phyloP scores from a whole-genome alignment of 2,329 filamentous ascomycete species.

The Calonectria pteridis region DNA sequence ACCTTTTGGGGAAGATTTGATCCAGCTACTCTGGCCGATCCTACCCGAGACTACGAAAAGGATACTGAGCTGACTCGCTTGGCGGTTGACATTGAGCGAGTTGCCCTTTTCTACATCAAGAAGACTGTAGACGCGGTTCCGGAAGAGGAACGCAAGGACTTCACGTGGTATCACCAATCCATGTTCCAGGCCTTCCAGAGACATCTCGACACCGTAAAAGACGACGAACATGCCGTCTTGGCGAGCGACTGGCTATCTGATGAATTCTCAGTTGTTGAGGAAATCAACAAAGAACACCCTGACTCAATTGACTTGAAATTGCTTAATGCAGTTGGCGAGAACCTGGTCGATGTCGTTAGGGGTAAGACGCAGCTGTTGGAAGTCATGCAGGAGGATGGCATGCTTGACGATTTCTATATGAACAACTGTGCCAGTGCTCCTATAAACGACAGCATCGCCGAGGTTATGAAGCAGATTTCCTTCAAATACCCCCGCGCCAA shows the following conservation, averaged over 20 bases:
- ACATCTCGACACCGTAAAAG: slow-evolving; percentile 18
- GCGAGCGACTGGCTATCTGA: slow-evolving; percentile 21
- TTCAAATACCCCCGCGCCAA: slow-evolving; percentile 24
- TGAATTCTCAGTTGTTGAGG: background rate
- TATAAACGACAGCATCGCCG: slow-evolving; percentile 26
- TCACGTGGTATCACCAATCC: slow-evolving; percentile 26
- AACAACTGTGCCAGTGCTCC: slow-evolving; percentile 22
- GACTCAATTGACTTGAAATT: slow-evolving; percentile 27
- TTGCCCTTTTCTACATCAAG: slow-evolving; percentile 27
- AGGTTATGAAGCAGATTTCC: slow-evolving; percentile 23
- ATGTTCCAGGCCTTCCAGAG: slow-evolving; percentile 23
- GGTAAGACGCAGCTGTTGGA: slow-evolving; percentile 29
- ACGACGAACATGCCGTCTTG: slow-evolving; percentile 24
- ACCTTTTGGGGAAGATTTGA: slow-evolving; percentile 24
- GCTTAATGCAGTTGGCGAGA: slow-evolving; percentile 26
- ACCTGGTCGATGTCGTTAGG: slow-evolving; percentile 18
- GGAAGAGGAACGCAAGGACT: slow-evolving; percentile 12
- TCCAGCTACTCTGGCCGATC: slow-evolving; percentile 4
- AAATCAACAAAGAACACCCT: slow-evolving; percentile 15
- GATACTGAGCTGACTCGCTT: slow-evolving; percentile 18
- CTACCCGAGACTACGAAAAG: slow-evolving; percentile 13
- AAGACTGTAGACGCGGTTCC: slow-evolving; percentile 13
- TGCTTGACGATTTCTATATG: slow-evolving; percentile 32
- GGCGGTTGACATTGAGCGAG: slow-evolving; percentile 20
- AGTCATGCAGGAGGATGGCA: slow-evolving; percentile 25